These are phyloP conservation scores for Elsinoe perseae DNA, from an alignment of 2,329 filamentous ascomycete genomes.

Conservation along the genomic window DNA sequence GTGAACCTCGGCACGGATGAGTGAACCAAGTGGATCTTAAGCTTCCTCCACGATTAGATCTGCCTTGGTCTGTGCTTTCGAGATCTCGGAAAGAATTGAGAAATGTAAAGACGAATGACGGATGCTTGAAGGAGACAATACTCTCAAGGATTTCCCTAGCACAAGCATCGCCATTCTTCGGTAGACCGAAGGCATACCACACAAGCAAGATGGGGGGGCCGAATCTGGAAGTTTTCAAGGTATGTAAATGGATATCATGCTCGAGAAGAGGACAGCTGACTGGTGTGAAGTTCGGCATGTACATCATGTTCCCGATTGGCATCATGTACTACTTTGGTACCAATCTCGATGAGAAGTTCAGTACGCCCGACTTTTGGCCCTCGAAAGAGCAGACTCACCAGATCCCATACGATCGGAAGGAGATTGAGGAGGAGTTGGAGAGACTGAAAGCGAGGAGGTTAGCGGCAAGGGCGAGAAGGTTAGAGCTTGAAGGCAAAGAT, in stretches of 20 bases:
- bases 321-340: conserved; percentile 99
- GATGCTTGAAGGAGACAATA: too few relatives aligned
- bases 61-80: not conserved
- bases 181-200: too few relatives aligned
- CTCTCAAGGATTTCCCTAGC: too few relatives aligned
- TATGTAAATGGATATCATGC: conserved; percentile 33
- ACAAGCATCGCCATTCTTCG: too few relatives aligned
- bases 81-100: conserved; percentile 4
- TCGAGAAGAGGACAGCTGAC: conserved; percentile 1
- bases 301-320: conserved; percentile 96
- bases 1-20: conserved; percentile 5
- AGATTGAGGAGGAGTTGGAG: conserved; percentile 74
- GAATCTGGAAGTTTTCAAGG: conserved; percentile 94
- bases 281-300: conserved; percentile 78
- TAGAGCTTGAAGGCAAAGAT: conserved; percentile 32
- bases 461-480: conserved; percentile 41
- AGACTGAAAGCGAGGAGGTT: conserved; percentile 52
- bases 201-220: conserved; percentile 66
- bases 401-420: conserved; percentile 68
- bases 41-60: not conserved
- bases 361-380: conserved; percentile 89
- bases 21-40: conserved; percentile 1
- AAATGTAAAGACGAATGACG: not conserved
- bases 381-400: conserved; percentile 67
- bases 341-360: conserved; percentile 88